Percentiles rank a stretch among this genome's conserved stretches.
Evolutionary conservation across 352 stramenopile genomes (phyloP).

Genomic region (Phytophthora europaea): DNA sequence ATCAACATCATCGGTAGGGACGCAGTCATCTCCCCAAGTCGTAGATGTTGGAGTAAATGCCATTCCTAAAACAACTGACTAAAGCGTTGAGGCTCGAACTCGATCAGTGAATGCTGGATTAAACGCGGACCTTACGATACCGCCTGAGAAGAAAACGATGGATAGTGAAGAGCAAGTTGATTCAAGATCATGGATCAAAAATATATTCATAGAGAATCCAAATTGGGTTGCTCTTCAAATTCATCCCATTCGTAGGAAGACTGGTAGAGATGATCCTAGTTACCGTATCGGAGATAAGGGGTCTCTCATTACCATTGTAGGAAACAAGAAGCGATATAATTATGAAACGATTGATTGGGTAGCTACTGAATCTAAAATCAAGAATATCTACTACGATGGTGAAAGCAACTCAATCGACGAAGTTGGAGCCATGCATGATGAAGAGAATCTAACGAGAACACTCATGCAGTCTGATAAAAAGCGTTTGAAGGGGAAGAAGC

Average conservation of each 20-base stretch:
- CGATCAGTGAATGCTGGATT: neutral
- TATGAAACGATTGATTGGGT: conserved; percentile 18
- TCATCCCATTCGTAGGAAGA: conserved; percentile 7
- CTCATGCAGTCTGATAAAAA: neutral
- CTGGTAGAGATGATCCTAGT: conserved; percentile 10
- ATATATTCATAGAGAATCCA: conserved; percentile 12
- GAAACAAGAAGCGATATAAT: neutral
- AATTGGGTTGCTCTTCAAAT: conserved; percentile 7
- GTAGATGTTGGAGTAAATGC: too few species aligned
- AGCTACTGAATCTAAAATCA: neutral
- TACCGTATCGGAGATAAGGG: conserved; percentile 5
- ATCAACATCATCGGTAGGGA: too few species aligned
- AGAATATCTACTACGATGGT: conserved; percentile 2
- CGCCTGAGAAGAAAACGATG: conserved; percentile 12
- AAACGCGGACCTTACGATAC: neutral
- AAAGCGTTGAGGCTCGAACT: too few species aligned
- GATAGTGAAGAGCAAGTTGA: conserved; percentile 20
- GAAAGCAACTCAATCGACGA: conserved; percentile 14
- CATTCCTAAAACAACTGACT: too few species aligned
- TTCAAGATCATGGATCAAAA: conserved; percentile 15
- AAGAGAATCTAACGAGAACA: neutral
- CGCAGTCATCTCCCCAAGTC: too few species aligned
- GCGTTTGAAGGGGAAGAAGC: neutral
- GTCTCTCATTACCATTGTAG: neutral
- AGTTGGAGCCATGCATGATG: conserved; percentile 8